phyloP scores from a whole-genome alignment of 202 grass and related monocot species.

The Cymbopogon flexuosus region DNA sequence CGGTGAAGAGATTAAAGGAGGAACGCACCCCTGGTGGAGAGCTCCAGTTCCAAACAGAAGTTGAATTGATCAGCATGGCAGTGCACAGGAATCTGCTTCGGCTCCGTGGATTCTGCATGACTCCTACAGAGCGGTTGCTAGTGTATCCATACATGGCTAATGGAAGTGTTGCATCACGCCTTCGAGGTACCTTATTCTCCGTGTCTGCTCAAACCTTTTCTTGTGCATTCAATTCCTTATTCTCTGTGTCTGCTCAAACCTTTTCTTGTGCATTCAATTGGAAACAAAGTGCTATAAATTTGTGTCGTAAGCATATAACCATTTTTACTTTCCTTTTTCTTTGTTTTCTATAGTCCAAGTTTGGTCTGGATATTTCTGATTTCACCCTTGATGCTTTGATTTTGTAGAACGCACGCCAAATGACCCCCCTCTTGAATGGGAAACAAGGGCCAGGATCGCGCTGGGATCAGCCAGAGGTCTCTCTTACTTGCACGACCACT shows the following conservation, averaged over 20 bases:
- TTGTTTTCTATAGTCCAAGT: background rate
- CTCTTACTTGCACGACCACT: slow-evolving; percentile 83
- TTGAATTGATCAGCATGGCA: slow-evolving; percentile 92
- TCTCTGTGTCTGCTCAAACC: background rate
- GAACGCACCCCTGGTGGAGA: slow-evolving; percentile 64
- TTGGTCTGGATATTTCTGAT: slow-evolving; percentile 6
- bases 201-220: background rate
- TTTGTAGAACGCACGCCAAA: slow-evolving; percentile 52
- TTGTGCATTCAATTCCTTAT: slow-evolving; percentile 5
- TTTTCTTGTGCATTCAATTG: background rate
- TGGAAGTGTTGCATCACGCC: slow-evolving; percentile 78
- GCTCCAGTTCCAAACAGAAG: slow-evolving; percentile 84
- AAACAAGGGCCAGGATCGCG: slow-evolving; percentile 60
- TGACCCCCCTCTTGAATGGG: slow-evolving; percentile 58
- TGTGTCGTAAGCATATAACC: background rate
- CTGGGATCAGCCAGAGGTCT: slow-evolving; percentile 72
- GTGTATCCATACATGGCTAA: slow-evolving; percentile 95
- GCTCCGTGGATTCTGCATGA: slow-evolving; percentile 94
- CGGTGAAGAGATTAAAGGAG: slow-evolving; percentile 79
- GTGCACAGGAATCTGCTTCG: slow-evolving; percentile 76
- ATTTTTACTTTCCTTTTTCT: background rate
- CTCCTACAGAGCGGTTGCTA: slow-evolving; percentile 70
- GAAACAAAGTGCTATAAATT: background rate
- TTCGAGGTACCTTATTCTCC: slow-evolving; percentile 54
- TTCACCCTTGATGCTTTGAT: slow-evolving; percentile 1